A percentile compares a stretch with the other conserved stretches of the same genome.
These are phyloP conservation scores for Jatropha podagrica DNA, from an alignment of 441 rosid species.

Conservation along the genomic window DNA sequence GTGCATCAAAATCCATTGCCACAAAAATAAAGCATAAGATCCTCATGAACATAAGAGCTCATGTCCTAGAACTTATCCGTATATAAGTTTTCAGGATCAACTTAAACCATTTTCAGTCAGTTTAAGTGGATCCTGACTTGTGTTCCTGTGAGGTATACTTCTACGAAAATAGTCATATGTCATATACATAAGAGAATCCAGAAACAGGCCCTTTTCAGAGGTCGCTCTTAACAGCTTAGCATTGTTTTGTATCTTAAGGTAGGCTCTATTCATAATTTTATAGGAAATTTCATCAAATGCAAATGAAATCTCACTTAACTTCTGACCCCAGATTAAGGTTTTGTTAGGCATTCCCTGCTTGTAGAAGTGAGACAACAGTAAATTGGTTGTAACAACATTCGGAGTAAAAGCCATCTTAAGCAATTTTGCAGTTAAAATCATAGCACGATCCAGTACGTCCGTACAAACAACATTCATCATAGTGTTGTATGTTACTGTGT, in stretches of 20 bases:
- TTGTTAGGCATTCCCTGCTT: constrained; percentile 71
- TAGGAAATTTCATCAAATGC: constrained; percentile 58
- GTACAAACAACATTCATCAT: constrained; percentile 55
- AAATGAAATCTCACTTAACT: constrained; percentile 58
- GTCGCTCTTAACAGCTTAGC: constrained; percentile 26
- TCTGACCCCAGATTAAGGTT: constrained; percentile 62
- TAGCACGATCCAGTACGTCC: constrained; percentile 58
- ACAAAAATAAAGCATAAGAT: neutral
- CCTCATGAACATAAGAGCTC: neutral
- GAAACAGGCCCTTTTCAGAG: constrained; percentile 48
- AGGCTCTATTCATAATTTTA: constrained; percentile 49
- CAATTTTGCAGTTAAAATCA: constrained; percentile 63
- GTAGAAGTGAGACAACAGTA: constrained; percentile 54
- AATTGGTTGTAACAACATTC: constrained; percentile 51
- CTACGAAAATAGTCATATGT: constrained; percentile 54
- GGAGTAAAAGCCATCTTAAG: constrained; percentile 74
- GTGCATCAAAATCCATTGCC: neutral
- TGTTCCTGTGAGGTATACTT: constrained; percentile 28
- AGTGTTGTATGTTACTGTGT: constrained; percentile 71
- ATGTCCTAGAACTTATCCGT: neutral
- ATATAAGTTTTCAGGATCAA: constrained; percentile 22
- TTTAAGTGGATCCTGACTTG: constrained; percentile 20
- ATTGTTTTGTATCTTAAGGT: constrained; percentile 27
- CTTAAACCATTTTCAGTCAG: constrained; percentile 26
- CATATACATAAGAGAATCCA: constrained; percentile 70